Evolutionary conservation across 2,329 filamentous ascomycete genomes (phyloP).

Genomic region (Colletotrichum karsti): DNA sequence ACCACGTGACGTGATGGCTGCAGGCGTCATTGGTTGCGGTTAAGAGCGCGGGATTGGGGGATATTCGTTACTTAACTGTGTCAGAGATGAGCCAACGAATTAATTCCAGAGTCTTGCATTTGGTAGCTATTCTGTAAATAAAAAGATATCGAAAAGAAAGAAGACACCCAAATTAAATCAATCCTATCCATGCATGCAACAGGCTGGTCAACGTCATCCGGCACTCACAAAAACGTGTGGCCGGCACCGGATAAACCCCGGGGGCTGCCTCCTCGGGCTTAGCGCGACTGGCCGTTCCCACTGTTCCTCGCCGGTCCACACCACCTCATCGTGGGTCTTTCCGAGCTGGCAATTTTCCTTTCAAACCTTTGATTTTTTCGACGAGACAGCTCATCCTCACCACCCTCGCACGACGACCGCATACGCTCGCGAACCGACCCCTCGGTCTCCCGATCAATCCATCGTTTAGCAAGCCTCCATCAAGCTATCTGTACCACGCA

Average conservation of each 20-base stretch:
- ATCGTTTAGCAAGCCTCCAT: conserved; percentile 32
- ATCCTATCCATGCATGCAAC: too few relatives aligned
- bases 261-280: neutral
- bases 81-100: neutral
- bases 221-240: conserved; percentile 25
- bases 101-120: neutral
- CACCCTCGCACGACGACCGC: conserved; percentile 27
- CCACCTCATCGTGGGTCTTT: conserved; percentile 26
- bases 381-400: conserved; percentile 31
- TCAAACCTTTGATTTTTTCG: conserved; percentile 33
- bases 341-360: conserved; percentile 33
- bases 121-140: neutral
- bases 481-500: conserved; percentile 28
- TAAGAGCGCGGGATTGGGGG: too few relatives aligned
- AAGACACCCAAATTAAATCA: too few relatives aligned
- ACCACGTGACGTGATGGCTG: conserved; percentile 13
- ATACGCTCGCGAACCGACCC: conserved; percentile 21
- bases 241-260: conserved; percentile 27
- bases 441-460: conserved; percentile 25
- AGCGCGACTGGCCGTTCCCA: conserved; percentile 6
- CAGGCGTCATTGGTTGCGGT: neutral
- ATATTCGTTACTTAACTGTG: too few relatives aligned
- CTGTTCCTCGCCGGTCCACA: conserved; percentile 28
- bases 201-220: conserved; percentile 24
- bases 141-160: neutral